Conservation (phyloP, 495 filamentous ascomycete genomes). For the Penicillium macrosclerotiorum region DNA sequence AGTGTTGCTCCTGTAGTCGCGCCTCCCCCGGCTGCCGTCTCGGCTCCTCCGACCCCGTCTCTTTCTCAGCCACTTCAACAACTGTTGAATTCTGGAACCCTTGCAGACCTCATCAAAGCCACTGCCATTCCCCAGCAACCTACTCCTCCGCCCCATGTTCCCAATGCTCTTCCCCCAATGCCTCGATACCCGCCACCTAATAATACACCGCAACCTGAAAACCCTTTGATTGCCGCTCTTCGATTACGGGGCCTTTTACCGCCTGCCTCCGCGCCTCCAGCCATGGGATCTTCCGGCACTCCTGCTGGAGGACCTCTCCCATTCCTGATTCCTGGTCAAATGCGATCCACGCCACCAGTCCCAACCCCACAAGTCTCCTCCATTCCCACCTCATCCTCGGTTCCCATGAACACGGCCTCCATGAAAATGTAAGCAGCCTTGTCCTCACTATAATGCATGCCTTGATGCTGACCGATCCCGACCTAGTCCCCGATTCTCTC, state of each 20-base stretch:
- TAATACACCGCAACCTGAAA: slow-evolving; percentile 38
- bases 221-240: slow-evolving; percentile 46
- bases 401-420: slow-evolving; percentile 67
- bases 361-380: slow-evolving; percentile 24
- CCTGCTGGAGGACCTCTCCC: slow-evolving; percentile 32
- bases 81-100: slow-evolving; percentile 45
- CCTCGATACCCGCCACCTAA: slow-evolving; percentile 19
- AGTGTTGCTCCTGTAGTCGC: no score
- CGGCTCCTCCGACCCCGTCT: slow-evolving; percentile 19
- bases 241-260: slow-evolving; percentile 49
- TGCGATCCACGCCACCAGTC: slow-evolving; percentile 35
- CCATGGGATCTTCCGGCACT: slow-evolving; percentile 24
- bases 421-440: slow-evolving; percentile 84
- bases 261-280: slow-evolving; percentile 29
- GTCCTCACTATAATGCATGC: background rate
- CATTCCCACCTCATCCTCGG: slow-evolving; percentile 32
- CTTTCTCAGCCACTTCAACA: slow-evolving; percentile 42
- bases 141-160: slow-evolving; percentile 34
- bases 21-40: slow-evolving; percentile 4
- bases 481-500: slow-evolving; percentile 67
- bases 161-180: slow-evolving; percentile 27
- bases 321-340: slow-evolving; percentile 42
- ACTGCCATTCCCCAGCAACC: slow-evolving; percentile 45
- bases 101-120: slow-evolving; percentile 50
- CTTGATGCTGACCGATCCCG: slow-evolving; percentile 24